Evolutionary conservation across 2,329 filamentous ascomycete genomes (phyloP), one percentile per base, ranked within the genome.

Genomic region (Dothistroma septosporum): DNA sequence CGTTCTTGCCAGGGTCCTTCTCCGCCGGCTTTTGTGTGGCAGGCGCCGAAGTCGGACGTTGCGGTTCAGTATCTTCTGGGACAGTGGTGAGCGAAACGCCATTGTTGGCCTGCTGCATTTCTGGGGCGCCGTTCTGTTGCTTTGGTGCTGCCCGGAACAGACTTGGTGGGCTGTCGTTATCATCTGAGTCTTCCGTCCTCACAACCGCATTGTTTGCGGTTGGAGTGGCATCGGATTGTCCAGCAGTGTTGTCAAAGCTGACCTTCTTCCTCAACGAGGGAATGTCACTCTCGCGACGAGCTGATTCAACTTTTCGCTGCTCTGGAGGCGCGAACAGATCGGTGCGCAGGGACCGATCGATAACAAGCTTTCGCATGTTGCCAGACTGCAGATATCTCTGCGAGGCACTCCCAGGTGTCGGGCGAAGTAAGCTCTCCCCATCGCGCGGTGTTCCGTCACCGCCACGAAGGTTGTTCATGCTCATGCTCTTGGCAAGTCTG

Each of bases 301-400:
- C 58, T 37, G 59, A 53, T 41, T 69, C 64, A 37, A 63, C 58
- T n/a, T 63, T 57, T 49, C 60, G 63, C 35, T 61, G 62, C 49
- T 58, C 58, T 54, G 64, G 63, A 44, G 68, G 65, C 33, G 70
- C 73, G 69, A 87, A 87, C 1, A 87, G 75, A 63, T 86, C 88
- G 60, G 84, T 92, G 57, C 90, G 85, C 73, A 99, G 82, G 66
- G 88, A 89, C 64, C 91, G 88, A 76, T 97, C 95, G 73, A 99
- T 97, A 57, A 92, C 89, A 59, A 99, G 83, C 75, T 92, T 92
- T 79, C 97, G 97, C 68, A 96, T 85, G 72, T 84, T 90, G 49
- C 85, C 85, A 72, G 82, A 86, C n/a, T 85, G 83, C 55, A 87
- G 88, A 68, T 85, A 84, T 61, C 87, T 84, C 33, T 83, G 80